phyloP scores from a whole-genome alignment of 495 filamentous ascomycete genomes.

The Thermochaetoides thermophila region DNA sequence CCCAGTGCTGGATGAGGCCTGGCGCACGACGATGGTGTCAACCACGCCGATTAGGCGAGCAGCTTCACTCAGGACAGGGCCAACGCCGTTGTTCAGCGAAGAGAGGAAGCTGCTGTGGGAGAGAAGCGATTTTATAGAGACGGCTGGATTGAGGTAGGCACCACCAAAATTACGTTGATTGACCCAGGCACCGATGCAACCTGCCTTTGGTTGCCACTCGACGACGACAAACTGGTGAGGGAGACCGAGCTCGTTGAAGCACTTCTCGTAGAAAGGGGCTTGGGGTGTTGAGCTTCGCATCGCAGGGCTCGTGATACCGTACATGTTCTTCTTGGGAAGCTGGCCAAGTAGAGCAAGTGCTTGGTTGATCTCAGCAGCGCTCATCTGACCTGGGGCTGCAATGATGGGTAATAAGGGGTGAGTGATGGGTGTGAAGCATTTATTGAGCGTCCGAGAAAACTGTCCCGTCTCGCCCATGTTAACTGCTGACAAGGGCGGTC shows the following conservation, averaged over 20 bases:
- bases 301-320: conserved; percentile 56
- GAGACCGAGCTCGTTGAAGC: conserved; percentile 74
- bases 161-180: conserved; percentile 61
- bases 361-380: conserved; percentile 68
- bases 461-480: conserved; percentile 80
- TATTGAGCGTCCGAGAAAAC: conserved; percentile 65
- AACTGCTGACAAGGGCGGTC: conserved; percentile 60
- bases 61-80: conserved; percentile 54
- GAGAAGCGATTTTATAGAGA: conserved; percentile 31
- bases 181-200: conserved; percentile 46
- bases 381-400: conserved; percentile 70
- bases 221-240: conserved; percentile 66
- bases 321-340: conserved; percentile 62
- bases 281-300: conserved; percentile 48
- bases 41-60: conserved; percentile 61
- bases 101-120: conserved; percentile 26
- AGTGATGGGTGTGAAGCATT: conserved; percentile 73
- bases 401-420: conserved; percentile 73
- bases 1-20: conserved; percentile 18
- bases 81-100: conserved; percentile 33
- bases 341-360: conserved; percentile 66
- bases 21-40: conserved; percentile 58
- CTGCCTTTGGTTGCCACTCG: conserved; percentile 48
- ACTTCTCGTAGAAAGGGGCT: conserved; percentile 75
- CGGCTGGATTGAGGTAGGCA: conserved; percentile 59